phyloP scores from a whole-genome alignment of 2,329 filamentous ascomycete genomes.

The Colletotrichum brevisporum region DNA sequence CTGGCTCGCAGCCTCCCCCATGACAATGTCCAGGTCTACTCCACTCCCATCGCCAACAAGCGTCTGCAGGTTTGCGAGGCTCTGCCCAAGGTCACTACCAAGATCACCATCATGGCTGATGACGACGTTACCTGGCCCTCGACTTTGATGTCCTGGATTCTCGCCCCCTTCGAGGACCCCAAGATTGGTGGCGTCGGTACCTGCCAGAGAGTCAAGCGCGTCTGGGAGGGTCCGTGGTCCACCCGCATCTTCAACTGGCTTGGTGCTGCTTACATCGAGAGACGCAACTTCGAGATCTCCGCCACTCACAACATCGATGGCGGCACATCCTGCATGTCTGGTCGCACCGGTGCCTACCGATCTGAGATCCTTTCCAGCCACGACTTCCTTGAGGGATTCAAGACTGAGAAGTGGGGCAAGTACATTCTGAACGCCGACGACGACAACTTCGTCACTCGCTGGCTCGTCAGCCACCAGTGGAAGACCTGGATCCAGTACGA shows the following conservation, averaged over 20 bases:
- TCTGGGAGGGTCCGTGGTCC: slow-evolving; percentile 70
- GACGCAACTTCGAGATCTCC: slow-evolving; percentile 96
- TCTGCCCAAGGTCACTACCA: slow-evolving; percentile 85
- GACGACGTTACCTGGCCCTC: slow-evolving; percentile 95
- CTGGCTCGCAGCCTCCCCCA: slow-evolving; percentile 74
- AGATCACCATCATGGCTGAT: slow-evolving; percentile 92
- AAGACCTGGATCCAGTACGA: slow-evolving; percentile 97
- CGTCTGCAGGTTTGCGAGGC: slow-evolving; percentile 93
- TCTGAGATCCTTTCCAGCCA: slow-evolving; percentile 89
- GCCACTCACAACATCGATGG: slow-evolving; percentile 96
- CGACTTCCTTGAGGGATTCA: slow-evolving; percentile 89
- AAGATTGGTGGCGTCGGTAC: slow-evolving; percentile 92
- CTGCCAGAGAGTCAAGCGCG: slow-evolving; percentile 86
- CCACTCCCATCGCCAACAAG: slow-evolving; percentile 91
- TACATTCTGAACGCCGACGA: slow-evolving; percentile 96
- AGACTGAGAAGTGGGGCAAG: slow-evolving; percentile 89
- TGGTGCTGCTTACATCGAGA: slow-evolving; percentile 91
- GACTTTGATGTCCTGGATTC: slow-evolving; percentile 89
- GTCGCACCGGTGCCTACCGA: slow-evolving; percentile 92
- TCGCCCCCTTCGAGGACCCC: slow-evolving; percentile 90
- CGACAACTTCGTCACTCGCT: slow-evolving; percentile 97
- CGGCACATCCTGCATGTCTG: slow-evolving; percentile 96
- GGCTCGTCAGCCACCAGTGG: slow-evolving; percentile 93
- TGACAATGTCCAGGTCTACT: slow-evolving; percentile 79
- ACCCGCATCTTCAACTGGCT: slow-evolving; percentile 88